Evolutionary conservation across 352 stramenopile species (phyloP).

Genomic region (Phytophthora rubi): DNA sequence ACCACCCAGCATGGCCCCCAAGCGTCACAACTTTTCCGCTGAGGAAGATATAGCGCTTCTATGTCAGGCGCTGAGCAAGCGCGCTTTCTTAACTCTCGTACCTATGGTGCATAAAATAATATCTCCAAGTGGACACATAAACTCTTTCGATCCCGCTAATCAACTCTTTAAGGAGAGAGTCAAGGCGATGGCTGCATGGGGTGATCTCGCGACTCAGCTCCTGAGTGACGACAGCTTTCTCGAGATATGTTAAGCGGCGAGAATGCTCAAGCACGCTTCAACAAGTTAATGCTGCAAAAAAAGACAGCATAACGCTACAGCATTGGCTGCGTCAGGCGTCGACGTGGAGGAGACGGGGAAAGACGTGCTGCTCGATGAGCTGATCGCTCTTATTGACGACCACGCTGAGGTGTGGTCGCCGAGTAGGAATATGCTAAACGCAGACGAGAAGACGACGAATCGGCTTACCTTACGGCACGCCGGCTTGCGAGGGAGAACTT

Average conservation of each 20-base stretch:
- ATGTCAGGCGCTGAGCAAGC: slow-evolving; percentile 1
- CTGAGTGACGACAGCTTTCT: slow-evolving; percentile 8
- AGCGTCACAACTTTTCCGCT: slow-evolving; percentile 8
- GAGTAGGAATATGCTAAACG: neutral
- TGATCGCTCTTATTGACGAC: slow-evolving; percentile 17
- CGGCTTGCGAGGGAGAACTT: neutral
- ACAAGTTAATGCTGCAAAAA: slow-evolving; percentile 12
- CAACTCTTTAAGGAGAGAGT: slow-evolving; percentile 1
- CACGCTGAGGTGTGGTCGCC: slow-evolving; percentile 12
- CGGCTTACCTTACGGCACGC: slow-evolving; percentile 1
- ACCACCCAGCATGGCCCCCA: neutral
- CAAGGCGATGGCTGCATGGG: slow-evolving; percentile 16
- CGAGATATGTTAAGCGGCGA: slow-evolving; percentile 16
- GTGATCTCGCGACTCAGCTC: slow-evolving; percentile 5
- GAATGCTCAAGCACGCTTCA: slow-evolving; percentile 13
- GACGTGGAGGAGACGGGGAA: slow-evolving; percentile 8
- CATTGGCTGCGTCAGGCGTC: slow-evolving; percentile 11
- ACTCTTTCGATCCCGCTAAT: too few species aligned
- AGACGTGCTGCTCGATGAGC: slow-evolving; percentile 10
- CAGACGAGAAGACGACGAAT: neutral
- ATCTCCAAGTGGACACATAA: too few species aligned
- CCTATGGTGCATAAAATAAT: too few species aligned
- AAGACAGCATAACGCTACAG: slow-evolving; percentile 1
- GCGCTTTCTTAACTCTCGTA: neutral
- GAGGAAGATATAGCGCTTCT: slow-evolving; percentile 14